Base-by-base conservation (phyloP, 176 grass and related monocot species). In the Oryza punctata region DNA sequence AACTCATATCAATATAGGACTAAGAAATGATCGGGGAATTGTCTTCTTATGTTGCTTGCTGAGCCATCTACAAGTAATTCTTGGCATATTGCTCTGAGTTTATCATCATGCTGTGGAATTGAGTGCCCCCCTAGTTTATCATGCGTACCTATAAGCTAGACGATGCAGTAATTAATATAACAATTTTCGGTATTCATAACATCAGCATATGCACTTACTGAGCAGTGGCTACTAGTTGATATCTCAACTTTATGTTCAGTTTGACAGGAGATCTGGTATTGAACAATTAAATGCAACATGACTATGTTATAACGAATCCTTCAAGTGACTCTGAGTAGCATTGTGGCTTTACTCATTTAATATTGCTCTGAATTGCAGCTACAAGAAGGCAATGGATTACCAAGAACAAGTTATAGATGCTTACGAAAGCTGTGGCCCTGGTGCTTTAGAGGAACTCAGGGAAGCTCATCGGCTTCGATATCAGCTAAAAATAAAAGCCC, bases 341-440 rank as follows among this genome's bases (percentile, higher is more conserved):
- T 68, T 75, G 26, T 65, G 67, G 5, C 15, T 12, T 87, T 76
- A 72, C 67, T 65, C 66, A 77, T 72, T 73, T 30, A 29, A 68
- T 69, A 37, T 28, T 75, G 68, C 52, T 79, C 59, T 61, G 5
- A 14, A 82, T 35, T 91, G 75, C 77, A 94, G 89, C 25, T 94
- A 91, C 79, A 71, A 65, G 21, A 9, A 49, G 70, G 92, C 89
- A 52, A 89, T 91, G 59, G 72, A 87, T 23, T 91, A 75, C 60
- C 92, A 91, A 82, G 60, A 83, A 84, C 68, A 46, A 81, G 89
- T 94, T 27, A 14, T 91, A 41, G 77, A 87, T 85, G 89, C 80
- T 44, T 91, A 80, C 61, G 19, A 60, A 87, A 91, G 45, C 10
- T 76, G 70, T 81, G 86, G 68, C n/a, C 13, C 75, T 54, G 33